These are phyloP conservation scores for Carnegiea gigantea DNA, from an alignment of 179 eudicot species.

Conservation along the genomic window DNA sequence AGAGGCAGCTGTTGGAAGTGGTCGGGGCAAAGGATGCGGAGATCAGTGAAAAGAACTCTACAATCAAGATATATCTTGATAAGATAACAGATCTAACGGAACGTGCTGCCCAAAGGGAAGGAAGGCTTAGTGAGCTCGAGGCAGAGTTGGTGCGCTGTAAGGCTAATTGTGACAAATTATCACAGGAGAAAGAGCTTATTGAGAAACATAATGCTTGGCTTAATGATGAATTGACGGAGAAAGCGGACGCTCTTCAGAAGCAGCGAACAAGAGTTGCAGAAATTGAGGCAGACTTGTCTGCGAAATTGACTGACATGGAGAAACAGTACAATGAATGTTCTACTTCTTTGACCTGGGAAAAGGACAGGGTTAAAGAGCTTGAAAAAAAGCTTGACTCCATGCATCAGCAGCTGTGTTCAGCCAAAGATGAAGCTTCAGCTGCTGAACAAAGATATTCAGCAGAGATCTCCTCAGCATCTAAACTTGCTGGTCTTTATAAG, in stretches of 20 bases:
- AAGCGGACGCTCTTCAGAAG: constrained; percentile 62
- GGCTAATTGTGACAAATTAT: constrained; percentile 52
- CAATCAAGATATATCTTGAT: constrained; percentile 66
- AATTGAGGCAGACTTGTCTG: constrained; percentile 71
- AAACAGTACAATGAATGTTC: constrained; percentile 34
- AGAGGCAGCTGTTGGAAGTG: constrained; percentile 80
- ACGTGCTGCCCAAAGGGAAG: constrained; percentile 62
- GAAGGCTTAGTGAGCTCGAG: constrained; percentile 64
- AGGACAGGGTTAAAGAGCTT: constrained; percentile 69
- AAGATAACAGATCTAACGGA: constrained; percentile 77
- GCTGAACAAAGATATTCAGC: constrained; percentile 60
- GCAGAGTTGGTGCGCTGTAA: constrained; percentile 60
- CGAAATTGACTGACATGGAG: constrained; percentile 71
- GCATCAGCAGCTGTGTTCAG: constrained; percentile 67
- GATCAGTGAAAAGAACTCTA: constrained; percentile 71
- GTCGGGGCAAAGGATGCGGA: constrained; percentile 71
- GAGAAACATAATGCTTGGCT: constrained; percentile 94
- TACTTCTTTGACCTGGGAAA: constrained; percentile 40
- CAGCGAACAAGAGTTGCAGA: constrained; percentile 61
- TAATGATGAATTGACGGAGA: constrained; percentile 71
- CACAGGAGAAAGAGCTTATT: constrained; percentile 87
- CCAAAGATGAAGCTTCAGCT: constrained; percentile 67
- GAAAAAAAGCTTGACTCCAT: constrained; percentile 64
- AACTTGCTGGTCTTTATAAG: constrained; percentile 87
- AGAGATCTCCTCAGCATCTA: constrained; percentile 76